Conservation (phyloP, 495 filamentous ascomycete genomes). For the Sporormia fimetaria region DNA sequence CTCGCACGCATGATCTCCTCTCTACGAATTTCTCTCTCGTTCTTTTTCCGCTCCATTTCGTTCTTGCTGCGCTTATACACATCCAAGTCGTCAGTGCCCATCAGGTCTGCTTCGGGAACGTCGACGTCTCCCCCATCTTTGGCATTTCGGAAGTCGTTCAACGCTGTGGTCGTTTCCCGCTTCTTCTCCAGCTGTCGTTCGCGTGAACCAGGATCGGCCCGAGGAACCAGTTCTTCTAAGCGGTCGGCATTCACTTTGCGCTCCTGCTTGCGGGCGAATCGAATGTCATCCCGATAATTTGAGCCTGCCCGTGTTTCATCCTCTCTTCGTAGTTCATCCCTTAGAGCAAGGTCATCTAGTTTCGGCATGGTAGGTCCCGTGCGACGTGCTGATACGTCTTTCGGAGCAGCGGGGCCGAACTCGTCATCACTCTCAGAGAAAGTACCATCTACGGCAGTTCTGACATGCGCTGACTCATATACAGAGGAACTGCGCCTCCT, state of each 20-base stretch:
- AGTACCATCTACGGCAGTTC: conserved; percentile 28
- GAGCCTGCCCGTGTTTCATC: conserved; percentile 43
- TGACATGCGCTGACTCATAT: conserved; percentile 20
- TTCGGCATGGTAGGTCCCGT: conserved; percentile 66
- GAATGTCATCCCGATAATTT: conserved; percentile 43
- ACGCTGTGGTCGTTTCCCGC: conserved; percentile 41
- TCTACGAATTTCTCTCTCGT: conserved; percentile 52
- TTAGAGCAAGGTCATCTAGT: conserved; percentile 60
- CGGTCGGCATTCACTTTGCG: conserved; percentile 47
- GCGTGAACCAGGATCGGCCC: conserved; percentile 72
- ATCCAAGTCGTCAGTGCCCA: conserved; percentile 50
- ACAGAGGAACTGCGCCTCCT: conserved; percentile 28
- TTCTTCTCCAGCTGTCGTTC: conserved; percentile 84
- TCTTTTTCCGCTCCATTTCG: conserved; percentile 46
- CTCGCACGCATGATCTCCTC: conserved; percentile 52
- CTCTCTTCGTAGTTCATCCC: conserved; percentile 48
- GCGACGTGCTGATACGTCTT: conserved; percentile 24
- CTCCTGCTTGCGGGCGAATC: conserved; percentile 50
- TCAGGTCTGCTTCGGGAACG: conserved; percentile 47
- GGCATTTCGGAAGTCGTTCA: conserved; percentile 47
- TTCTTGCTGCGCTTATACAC: conserved; percentile 46
- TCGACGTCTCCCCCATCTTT: conserved; percentile 47
- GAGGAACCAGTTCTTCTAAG: conserved; percentile 70
- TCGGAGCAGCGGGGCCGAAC: conserved; percentile 62
- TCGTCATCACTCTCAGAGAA: conserved; percentile 51